Evolutionary conservation across 495 filamentous ascomycete species (phyloP), one percentile per base, ranked within the genome.

Genomic region (Neurospora intermedia): DNA sequence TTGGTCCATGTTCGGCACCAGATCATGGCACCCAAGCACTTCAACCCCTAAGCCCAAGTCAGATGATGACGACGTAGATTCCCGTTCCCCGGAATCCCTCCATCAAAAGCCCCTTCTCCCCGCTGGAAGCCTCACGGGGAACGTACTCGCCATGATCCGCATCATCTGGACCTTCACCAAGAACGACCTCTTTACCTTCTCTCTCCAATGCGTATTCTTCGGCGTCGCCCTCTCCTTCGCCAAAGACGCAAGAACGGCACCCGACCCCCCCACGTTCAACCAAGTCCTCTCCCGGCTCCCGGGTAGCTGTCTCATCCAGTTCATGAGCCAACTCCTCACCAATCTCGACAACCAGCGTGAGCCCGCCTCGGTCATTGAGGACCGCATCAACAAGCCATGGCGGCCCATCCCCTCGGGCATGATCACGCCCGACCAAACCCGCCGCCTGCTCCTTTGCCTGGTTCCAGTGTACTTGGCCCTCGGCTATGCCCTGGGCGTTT

Each of bases 361-460:
- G 15, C 80, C 81, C 0, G 73, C 79, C 23, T 86, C 86, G 4
- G 75, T 87, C n/a, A 66, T 75, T 0, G 88, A 89, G 76, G 88
- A 89, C 73, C 15, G 45, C 0, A 74, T 87, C 75, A 91, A 91
- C 80, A 91, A 90, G 77, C 85, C 86, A 4, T 90, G 87, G 86
- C 82, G 88, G 1, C 85, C 86, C 0, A 79, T 91, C 4, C 87
- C 86, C 0, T 75, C 77, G 0, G 77, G 80, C 2, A 79, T 81
- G 11, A 76, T 89, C 15, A 83, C 81, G 10, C 46, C 75, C 0
- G 75, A 75, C 0, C 78, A 85, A 43, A 80, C 86, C 6, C 78
- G 81, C 39, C 73, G 75, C 4, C 46, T 81, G 2, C 46, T 89
- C 38, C 75, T 87, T 0, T 42, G 74, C 5, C 35, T 75, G 8